phyloP scores from a whole-genome alignment of 164 flowering plant species.

The Tetracentron sinense region DNA sequence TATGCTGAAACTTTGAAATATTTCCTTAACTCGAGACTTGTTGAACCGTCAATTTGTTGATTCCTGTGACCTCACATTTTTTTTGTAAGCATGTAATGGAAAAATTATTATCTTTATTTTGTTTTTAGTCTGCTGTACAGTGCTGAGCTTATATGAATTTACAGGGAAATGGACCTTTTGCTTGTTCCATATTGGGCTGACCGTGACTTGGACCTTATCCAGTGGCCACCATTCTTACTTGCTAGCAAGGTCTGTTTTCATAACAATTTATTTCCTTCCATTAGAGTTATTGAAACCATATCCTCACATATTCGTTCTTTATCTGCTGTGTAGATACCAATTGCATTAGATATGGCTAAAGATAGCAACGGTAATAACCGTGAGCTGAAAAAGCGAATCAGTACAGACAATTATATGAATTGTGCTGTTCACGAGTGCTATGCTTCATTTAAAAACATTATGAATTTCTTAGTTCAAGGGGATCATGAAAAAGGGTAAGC shows the following conservation, averaged over 20 bases:
- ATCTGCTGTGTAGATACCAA: conserved; percentile 63
- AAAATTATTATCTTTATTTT: neutral
- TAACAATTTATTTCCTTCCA: neutral
- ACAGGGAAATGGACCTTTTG: conserved; percentile 90
- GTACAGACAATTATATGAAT: conserved; percentile 60
- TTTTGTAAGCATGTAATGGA: too few species aligned
- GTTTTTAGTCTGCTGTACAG: neutral
- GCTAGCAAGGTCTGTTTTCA: conserved; percentile 82
- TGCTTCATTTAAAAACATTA: conserved; percentile 71
- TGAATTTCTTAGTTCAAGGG: conserved; percentile 60
- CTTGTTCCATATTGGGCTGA: conserved; percentile 99
- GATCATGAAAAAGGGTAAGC: conserved; percentile 58
- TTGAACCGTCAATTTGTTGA: neutral
- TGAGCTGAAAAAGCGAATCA: conserved; percentile 78
- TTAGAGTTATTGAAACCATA: neutral
- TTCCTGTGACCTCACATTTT: too few species aligned
- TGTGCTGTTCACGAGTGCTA: conserved; percentile 90
- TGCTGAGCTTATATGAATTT: conserved; percentile 4
- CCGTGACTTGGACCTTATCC: conserved; percentile 68
- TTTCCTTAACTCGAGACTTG: neutral
- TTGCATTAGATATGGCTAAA: conserved; percentile 97
- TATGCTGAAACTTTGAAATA: neutral
- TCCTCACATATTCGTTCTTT: neutral
- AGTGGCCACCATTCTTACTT: conserved; percentile 97
- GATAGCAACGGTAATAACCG: conserved; percentile 84